These are phyloP conservation scores for Trametes elegans DNA, from an alignment of 768 basidiomycete species.

Conservation along the genomic window DNA sequence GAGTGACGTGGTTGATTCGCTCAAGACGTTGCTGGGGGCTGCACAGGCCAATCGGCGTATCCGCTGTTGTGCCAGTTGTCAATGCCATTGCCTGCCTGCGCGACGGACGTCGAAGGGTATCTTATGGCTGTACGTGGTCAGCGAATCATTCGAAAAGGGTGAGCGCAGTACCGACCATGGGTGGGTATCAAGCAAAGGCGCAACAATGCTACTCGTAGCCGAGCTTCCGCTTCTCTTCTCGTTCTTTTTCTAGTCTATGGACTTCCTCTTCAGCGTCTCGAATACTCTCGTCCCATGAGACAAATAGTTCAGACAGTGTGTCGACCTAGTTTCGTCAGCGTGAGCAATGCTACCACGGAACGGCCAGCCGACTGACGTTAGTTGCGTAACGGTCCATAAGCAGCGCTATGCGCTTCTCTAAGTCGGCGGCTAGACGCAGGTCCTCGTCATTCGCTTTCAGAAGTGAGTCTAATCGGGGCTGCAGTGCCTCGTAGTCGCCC, in stretches of 20 bases:
- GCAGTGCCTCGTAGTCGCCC: slow-evolving; percentile 59
- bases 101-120: not conserved
- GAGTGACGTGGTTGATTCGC: too few relatives aligned
- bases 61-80: too few relatives aligned
- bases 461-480: slow-evolving; percentile 65
- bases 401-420: slow-evolving; percentile 64
- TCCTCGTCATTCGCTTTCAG: slow-evolving; percentile 61
- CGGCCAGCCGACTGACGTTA: slow-evolving; percentile 47
- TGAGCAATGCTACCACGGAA: not conserved
- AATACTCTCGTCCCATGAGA: slow-evolving; percentile 80
- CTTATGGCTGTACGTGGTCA: too few relatives aligned
- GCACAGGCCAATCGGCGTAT: too few relatives aligned
- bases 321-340: slow-evolving; percentile 53
- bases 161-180: not conserved
- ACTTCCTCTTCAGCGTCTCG: slow-evolving; percentile 64
- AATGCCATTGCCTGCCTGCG: not conserved
- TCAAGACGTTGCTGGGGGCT: too few relatives aligned
- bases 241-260: slow-evolving; percentile 56
- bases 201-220: slow-evolving; percentile 50
- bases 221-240: slow-evolving; percentile 55
- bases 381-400: slow-evolving; percentile 70
- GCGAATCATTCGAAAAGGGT: not conserved
- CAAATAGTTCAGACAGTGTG: slow-evolving; percentile 78
- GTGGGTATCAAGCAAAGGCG: not conserved
- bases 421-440: slow-evolving; percentile 46